Base-by-base conservation (phyloP, 495 filamentous ascomycete genomes). In the Neurospora sp. region DNA sequence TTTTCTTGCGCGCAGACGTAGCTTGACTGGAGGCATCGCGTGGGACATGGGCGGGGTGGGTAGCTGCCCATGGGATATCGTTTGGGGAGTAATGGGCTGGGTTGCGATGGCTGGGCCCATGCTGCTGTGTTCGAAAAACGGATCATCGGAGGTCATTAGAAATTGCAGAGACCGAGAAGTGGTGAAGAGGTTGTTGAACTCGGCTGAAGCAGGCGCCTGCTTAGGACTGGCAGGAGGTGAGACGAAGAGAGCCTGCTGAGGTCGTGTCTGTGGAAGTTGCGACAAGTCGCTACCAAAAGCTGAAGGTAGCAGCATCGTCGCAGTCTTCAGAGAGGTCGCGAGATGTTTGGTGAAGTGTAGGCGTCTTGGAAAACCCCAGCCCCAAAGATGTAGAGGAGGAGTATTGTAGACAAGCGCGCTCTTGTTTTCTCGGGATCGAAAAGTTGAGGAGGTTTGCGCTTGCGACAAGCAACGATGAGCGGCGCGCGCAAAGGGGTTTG, bases 161-260 rank as follows among this genome's bases (percentile, higher is more conserved):
- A 89, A 88, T 75, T 94, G 91, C 0, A 94, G 86, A 4, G 89
- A 87, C 79, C 90, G 90, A 80, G 90, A 93, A 71, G 90, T 90
- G 53, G 85, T 87, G 75, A 90, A 85, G 71, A 92, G 86, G 80
- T 89, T 87, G 74, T 87, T 85, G 69, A 87, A 77, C 39, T 87
- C 83, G 61, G 78, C 82, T 71, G 82, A 83, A 71, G 86, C 78
- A 75, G 89, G 85, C 40, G 83, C 82, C 8, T 89, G 86, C 45
- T 89, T 87, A 53, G 89, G 89, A 71, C 90, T 91, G 40, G 89
- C 84, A 53, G 89, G 87, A 35, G 89, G 87, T 59, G 86, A 87
- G 75, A 88, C 86, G 77, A 88, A 89, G 75, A 89, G 87, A 9
- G 87, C 83, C 70, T 87, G 80, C 80, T 86, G 89, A 73, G 82